Evolutionary conservation across 768 basidiomycete species (phyloP), one percentile per base, ranked within the genome.

Genomic region (Hericium alpestre): DNA sequence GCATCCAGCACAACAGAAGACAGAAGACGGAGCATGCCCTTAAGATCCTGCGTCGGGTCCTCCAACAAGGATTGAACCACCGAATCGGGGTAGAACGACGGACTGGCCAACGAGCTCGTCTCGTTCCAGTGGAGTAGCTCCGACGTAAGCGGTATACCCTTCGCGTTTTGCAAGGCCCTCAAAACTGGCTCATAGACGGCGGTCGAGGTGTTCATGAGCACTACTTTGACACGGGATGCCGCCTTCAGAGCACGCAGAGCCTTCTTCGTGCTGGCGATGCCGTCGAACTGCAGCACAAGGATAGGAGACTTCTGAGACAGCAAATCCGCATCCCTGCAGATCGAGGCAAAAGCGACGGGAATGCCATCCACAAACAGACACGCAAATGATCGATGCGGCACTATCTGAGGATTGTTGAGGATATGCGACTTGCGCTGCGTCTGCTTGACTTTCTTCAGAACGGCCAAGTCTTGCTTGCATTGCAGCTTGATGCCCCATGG

Each of bases 171-270:
- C 25, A 87, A 70, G 1, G 75, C 78, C 46, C 67, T 75, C 18
- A 87, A 72, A 25, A 86, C 73, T 1, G 83, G 83, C 62, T 83
- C 78, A 57, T 78, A 86, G 0, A 84, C 70, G 62, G 84, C 86
- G 4, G 84, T 66, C 0, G 82, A 80, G 0, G 80, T 79, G 62
- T 86, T 77, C 27, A 84, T 79, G 56, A 80, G 80, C 22, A 86
- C 59, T 25, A 86, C 72, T 20, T 72, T 71, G 32, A 81, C 61
- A 7, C 68, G 55, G 15, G 69, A 61, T 9, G 67, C 69, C 4
- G 58, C 55, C 58, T 74, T 74, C 20, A 84, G 63, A 37, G 63
- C 65, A 9, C 71, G 56, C 11, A 87, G 71, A 1, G 74, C 65
- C 46, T 72, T 73, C 40, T 63, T 62, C 5, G 71, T 70, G 27